Evolutionary conservation across 2,329 filamentous ascomycete species (phyloP).

Genomic region (Botrytis byssoidea): DNA sequence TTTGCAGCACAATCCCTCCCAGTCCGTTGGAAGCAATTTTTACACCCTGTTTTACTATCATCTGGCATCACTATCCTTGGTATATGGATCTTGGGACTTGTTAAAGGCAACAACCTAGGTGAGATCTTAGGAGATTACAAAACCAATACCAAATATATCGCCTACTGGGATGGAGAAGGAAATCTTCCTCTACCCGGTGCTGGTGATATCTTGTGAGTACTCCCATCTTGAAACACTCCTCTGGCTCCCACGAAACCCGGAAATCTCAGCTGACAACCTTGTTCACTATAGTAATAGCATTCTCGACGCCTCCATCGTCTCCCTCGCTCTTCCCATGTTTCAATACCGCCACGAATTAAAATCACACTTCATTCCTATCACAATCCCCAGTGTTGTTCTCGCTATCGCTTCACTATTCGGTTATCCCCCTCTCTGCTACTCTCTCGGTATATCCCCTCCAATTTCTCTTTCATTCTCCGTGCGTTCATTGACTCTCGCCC

Average conservation of each 20-base stretch:
- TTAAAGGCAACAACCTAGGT: constrained; percentile 44
- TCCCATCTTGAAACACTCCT: neutral
- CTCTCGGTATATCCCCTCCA: constrained; percentile 52
- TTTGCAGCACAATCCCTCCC: constrained; percentile 51
- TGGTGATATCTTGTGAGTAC: constrained; percentile 51
- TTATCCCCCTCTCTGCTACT: constrained; percentile 55
- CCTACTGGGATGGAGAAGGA: constrained; percentile 47
- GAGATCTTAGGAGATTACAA: constrained; percentile 49
- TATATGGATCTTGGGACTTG: constrained; percentile 53
- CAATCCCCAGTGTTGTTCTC: constrained; percentile 52
- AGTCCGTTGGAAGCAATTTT: constrained; percentile 48
- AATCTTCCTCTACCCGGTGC: constrained; percentile 48
- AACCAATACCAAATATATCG: constrained; percentile 52
- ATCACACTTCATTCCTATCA: constrained; percentile 53
- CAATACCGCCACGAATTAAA: constrained; percentile 56
- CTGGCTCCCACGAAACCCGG: neutral
- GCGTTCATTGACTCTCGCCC: constrained; percentile 57
- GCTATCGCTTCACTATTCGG: constrained; percentile 54
- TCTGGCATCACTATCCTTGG: constrained; percentile 52
- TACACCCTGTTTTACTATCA: constrained; percentile 59
- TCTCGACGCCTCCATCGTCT: constrained; percentile 58
- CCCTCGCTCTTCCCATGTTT: constrained; percentile 60
- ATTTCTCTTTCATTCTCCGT: constrained; percentile 56
- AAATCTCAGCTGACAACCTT: neutral
- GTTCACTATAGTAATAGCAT: constrained; percentile 41